Percentiles rank a stretch among this genome's conserved stretches.
These are phyloP conservation scores for Cladosporium cucumerinum DNA, from an alignment of 2,329 filamentous ascomycete genomes.

Conservation along the genomic window DNA sequence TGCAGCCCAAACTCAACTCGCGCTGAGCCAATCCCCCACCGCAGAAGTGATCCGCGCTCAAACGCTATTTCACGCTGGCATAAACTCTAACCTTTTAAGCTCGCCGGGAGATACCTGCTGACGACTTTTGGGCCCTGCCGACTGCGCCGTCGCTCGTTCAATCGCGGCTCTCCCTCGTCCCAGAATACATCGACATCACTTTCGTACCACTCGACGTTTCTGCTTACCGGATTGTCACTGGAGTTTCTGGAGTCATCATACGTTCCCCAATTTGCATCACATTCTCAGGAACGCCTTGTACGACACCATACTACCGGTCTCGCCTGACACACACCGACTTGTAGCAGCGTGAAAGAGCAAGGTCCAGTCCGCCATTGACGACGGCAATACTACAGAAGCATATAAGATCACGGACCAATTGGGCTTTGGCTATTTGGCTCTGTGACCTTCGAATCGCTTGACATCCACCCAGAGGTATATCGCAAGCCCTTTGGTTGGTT, in stretches of 20 bases:
- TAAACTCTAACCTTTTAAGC: slow-evolving; percentile 13
- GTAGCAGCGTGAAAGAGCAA: slow-evolving; percentile 8
- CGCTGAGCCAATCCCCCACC: slow-evolving; percentile 15
- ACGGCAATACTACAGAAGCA: not conserved
- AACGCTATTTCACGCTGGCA: slow-evolving; percentile 12
- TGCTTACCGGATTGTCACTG: slow-evolving; percentile 2
- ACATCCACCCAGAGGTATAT: not conserved
- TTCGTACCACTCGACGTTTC: slow-evolving; percentile 5
- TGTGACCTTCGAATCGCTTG: not conserved
- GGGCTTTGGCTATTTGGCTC: not conserved
- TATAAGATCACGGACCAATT: not conserved
- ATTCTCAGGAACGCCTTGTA: not conserved
- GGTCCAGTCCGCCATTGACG: not conserved
- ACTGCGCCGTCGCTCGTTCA: slow-evolving; percentile 6
- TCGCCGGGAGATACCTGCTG: slow-evolving; percentile 16
- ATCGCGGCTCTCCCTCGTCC: slow-evolving; percentile 13
- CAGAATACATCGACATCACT: slow-evolving; percentile 4
- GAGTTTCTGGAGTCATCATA: slow-evolving; percentile 6
- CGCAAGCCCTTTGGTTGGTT: not conserved
- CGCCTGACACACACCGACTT: slow-evolving; percentile 7
- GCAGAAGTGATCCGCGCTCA: slow-evolving; percentile 13
- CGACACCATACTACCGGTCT: not conserved
- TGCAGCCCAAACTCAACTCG: slow-evolving; percentile 15
- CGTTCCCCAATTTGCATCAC: not conserved
- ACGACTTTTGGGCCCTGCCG: slow-evolving; percentile 16